phyloP scores from a whole-genome alignment of 495 filamentous ascomycete species.

The Haplographium delicatum region DNA sequence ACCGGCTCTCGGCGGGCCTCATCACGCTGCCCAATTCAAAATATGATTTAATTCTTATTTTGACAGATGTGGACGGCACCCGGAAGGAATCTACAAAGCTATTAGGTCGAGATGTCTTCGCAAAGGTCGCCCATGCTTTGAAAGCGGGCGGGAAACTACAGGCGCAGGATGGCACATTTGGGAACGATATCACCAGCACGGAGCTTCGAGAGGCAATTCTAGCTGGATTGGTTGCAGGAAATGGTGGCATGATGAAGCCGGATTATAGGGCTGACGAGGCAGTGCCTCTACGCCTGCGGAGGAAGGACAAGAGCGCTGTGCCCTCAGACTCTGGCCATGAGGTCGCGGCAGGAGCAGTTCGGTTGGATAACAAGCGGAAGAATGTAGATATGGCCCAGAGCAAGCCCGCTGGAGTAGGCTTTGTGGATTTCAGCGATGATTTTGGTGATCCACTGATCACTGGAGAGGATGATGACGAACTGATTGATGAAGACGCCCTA shows the following conservation, averaged over 20 bases:
- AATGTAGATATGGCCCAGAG: conserved; percentile 32
- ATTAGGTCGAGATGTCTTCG: conserved; percentile 62
- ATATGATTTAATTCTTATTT: conserved; percentile 82
- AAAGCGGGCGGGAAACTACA: conserved; percentile 65
- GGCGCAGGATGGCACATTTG: conserved; percentile 62
- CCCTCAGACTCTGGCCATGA: conserved; percentile 20
- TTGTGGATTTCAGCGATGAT: conserved; percentile 66
- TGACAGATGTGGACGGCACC: conserved; percentile 65
- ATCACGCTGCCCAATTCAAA: conserved; percentile 68
- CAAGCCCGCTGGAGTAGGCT: conserved; percentile 59
- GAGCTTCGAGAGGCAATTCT: conserved; percentile 66
- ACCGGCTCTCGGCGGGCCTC: conserved; percentile 80
- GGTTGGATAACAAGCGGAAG: conserved; percentile 35
- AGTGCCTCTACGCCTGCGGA: conserved; percentile 65
- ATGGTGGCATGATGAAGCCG: conserved; percentile 65
- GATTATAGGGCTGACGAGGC: conserved; percentile 56
- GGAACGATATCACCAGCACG: conserved; percentile 33
- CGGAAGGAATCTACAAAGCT: conserved; percentile 54
- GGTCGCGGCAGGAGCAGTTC: conserved; percentile 16
- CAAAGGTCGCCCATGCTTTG: conserved; percentile 58
- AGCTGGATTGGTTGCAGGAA: conserved; percentile 66
- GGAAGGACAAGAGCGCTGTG: conserved; percentile 50
- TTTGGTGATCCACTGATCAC: conserved; percentile 45
- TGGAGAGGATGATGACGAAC: conserved; percentile 62
- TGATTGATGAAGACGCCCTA: conserved; percentile 87